Percentiles rank a stretch among this genome's conserved stretches.
Evolutionary conservation across 495 filamentous ascomycete species (phyloP).

Genomic region (Clohesyomyces aquaticus): DNA sequence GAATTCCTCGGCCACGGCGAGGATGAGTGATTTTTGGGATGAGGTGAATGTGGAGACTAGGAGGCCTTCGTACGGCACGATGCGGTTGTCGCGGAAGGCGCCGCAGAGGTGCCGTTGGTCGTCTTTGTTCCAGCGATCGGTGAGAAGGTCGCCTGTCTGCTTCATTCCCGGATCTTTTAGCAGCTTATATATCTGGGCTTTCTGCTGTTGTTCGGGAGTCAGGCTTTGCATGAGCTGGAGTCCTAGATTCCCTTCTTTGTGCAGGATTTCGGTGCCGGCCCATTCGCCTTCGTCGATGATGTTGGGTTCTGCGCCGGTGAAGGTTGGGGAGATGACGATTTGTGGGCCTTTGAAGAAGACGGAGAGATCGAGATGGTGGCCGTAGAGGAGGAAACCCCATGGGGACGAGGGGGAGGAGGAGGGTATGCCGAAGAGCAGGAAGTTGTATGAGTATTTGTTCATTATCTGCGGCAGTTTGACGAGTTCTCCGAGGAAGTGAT

Average conservation of each 20-base stretch:
- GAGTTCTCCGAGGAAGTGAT: conserved; percentile 75
- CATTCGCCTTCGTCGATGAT: conserved; percentile 67
- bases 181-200: conserved; percentile 59
- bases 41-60: conserved; percentile 51
- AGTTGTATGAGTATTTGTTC: conserved; percentile 78
- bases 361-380: conserved; percentile 74
- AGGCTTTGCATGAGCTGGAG: conserved; percentile 71
- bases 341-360: conserved; percentile 65
- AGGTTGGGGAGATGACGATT: conserved; percentile 69
- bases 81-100: conserved; percentile 74
- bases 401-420: conserved; percentile 54
- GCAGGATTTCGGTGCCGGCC: conserved; percentile 64
- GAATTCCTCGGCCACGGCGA: conserved; percentile 62
- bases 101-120: conserved; percentile 75
- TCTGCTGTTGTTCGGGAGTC: conserved; percentile 49
- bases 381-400: conserved; percentile 78
- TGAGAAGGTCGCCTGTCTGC: conserved; percentile 39
- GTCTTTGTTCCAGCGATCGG: conserved; percentile 72
- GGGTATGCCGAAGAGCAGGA: conserved; percentile 63
- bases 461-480: conserved; percentile 63
- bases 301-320: conserved; percentile 78
- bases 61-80: conserved; percentile 74
- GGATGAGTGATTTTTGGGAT: conserved; percentile 57
- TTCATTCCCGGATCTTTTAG: conserved; percentile 67
- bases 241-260: conserved; percentile 65